Evolutionary conservation across 805 yeast species (phyloP).

Genomic region (Wickerhamiella azymoides): DNA sequence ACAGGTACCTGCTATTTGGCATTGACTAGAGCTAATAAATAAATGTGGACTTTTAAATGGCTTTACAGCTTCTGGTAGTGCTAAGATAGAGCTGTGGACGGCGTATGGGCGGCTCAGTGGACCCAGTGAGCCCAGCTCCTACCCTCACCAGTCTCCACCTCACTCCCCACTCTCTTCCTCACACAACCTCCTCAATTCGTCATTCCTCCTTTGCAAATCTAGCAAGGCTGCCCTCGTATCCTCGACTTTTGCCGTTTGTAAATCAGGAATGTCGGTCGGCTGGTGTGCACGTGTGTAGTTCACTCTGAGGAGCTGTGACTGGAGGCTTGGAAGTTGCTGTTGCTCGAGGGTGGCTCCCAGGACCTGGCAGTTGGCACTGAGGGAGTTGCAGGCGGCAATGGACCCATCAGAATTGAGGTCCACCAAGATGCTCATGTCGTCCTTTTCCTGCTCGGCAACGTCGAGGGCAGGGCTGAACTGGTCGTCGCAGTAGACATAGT

Average conservation of each 20-base stretch:
- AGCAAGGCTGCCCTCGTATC: conserved; percentile 12
- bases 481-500: conserved; percentile 27
- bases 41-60: too few relatives aligned
- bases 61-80: too few relatives aligned
- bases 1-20: too few relatives aligned
- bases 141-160: too few relatives aligned
- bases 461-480: conserved; percentile 25
- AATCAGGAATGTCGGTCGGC: conserved; percentile 15
- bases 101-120: too few relatives aligned
- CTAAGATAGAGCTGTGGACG: too few relatives aligned
- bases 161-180: not conserved
- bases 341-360: conserved; percentile 15
- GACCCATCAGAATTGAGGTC: conserved; percentile 27
- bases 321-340: conserved; percentile 15
- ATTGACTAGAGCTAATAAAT: too few relatives aligned
- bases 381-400: conserved; percentile 22
- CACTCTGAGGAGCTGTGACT: conserved; percentile 12
- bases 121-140: too few relatives aligned
- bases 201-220: conserved; percentile 14
- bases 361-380: conserved; percentile 29
- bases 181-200: conserved; percentile 9
- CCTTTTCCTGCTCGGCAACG: conserved; percentile 20
- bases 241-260: conserved; percentile 11
- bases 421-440: conserved; percentile 24
- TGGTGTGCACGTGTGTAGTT: conserved; percentile 14